Base-by-base conservation (phyloP, 768 basidiomycete genomes). In the Amanita fuliginea region DNA sequence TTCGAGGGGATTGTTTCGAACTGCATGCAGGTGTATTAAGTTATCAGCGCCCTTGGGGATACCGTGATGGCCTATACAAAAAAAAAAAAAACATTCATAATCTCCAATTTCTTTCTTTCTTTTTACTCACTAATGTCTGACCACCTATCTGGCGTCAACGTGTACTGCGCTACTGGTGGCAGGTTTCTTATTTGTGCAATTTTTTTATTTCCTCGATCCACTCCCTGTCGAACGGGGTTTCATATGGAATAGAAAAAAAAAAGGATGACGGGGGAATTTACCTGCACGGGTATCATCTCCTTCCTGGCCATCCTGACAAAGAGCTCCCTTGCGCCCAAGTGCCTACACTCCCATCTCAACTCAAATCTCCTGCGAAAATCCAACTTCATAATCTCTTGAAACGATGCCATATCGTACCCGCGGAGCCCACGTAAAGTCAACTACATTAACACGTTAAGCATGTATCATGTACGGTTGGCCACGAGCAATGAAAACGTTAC, bases 401-500 rank as follows among this genome's bases (percentile, higher is more conserved):
- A 56, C 13, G 22, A 46, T 42, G 41, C 43, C 21, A 46, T 24
- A 18, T 26, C 46, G 39, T n/a, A 26, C 14, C 8, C 44, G 43
- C 47, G 51, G 28, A 13, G n/a, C 19, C 26, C 34, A 11, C 21
- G 34, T n/a, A 52, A 39, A 28, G 35, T 16, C 37, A 18, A 6
- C 10, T n/a, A 28, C 42, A n/a, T n/a, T 21, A 1, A 8, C 42
- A 10, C 14, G 24, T 30, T 40, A 16, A 43, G 16, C n/a, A n/a
- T n/a, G n/a, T n/a, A n/a, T n/a, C n/a, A n/a, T n/a, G n/a, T n/a
- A n/a, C n/a, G n/a, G n/a, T n/a, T n/a, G n/a, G n/a, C n/a, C n/a
- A n/a, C n/a, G n/a, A n/a, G n/a, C 33, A 13, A 24, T 24, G 22
- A 5, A 41, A 21, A 19, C 16, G 30, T 56, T 59, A 92, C 90